Percentiles rank a stretch among this genome's conserved stretches.
Evolutionary conservation across 768 basidiomycete species (phyloP).

Genomic region (Dendrothele bispora): DNA sequence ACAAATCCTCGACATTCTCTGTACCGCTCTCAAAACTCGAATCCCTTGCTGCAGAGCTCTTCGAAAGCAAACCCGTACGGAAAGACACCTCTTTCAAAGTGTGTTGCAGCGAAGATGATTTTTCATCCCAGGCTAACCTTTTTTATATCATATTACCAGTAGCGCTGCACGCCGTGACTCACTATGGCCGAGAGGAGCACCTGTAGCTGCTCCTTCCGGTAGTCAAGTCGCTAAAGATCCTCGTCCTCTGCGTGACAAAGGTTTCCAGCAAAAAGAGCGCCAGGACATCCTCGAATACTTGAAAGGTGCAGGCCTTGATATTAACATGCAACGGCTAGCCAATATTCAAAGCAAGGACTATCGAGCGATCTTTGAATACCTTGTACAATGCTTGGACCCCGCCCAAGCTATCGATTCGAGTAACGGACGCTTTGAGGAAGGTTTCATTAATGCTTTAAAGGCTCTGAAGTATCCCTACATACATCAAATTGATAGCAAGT

Average conservation of each 20-base stretch:
- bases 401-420: conserved; percentile 53
- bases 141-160: conserved; percentile 8
- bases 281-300: conserved; percentile 78
- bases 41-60: conserved; percentile 68
- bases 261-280: conserved; percentile 73
- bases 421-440: conserved; percentile 73
- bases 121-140: not conserved
- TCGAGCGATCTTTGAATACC: conserved; percentile 77
- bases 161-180: conserved; percentile 80
- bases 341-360: conserved; percentile 89
- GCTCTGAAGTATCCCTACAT: conserved; percentile 81
- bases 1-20: conserved; percentile 69
- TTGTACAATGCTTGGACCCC: conserved; percentile 73
- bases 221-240: conserved; percentile 68
- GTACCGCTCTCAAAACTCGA: conserved; percentile 66
- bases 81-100: conserved; percentile 76
- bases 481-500: conserved; percentile 78
- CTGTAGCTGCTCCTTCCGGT: conserved; percentile 47
- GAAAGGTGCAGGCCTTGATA: conserved; percentile 61
- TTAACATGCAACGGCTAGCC: conserved; percentile 64
- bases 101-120: conserved; percentile 22
- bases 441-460: conserved; percentile 74
- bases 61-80: conserved; percentile 67
- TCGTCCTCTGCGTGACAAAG: conserved; percentile 74
- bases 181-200: conserved; percentile 58